A percentile compares a stretch with the other conserved stretches of the same genome.
Conservation (phyloP, 2,329 filamentous ascomycete genomes). For the Sporothrix luriei region DNA sequence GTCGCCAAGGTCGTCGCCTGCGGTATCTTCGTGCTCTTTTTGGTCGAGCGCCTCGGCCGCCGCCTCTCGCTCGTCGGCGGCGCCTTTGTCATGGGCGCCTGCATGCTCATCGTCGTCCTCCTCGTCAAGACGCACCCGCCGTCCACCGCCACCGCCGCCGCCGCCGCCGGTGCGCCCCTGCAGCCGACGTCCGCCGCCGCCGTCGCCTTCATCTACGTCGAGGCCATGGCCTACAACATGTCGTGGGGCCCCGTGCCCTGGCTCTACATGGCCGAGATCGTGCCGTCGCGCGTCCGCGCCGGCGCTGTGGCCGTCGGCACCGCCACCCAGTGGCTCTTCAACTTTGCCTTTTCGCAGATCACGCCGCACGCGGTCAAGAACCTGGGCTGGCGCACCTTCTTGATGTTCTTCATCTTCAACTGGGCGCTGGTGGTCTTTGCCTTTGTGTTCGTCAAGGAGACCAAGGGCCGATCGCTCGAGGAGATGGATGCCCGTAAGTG, state of each 20-base stretch:
- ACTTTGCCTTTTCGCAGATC: slow-evolving; percentile 34
- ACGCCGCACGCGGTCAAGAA: not conserved
- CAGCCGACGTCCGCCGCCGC: slow-evolving; percentile 61
- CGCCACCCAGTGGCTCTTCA: slow-evolving; percentile 60
- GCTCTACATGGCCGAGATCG: slow-evolving; percentile 64
- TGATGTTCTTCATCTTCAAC: not conserved
- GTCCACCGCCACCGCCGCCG: slow-evolving; percentile 59
- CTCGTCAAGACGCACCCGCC: slow-evolving; percentile 45
- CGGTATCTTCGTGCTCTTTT: slow-evolving; percentile 53
- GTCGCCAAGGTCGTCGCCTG: slow-evolving; percentile 57
- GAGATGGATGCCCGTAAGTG: slow-evolving; percentile 20
- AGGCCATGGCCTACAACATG: slow-evolving; percentile 69
- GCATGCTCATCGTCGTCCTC: not conserved
- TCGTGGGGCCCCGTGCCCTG: slow-evolving; percentile 60
- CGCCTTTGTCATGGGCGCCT: slow-evolving; percentile 9
- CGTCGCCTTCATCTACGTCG: slow-evolving; percentile 56
- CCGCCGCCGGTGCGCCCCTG: too few species aligned
- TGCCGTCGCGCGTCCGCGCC: slow-evolving; percentile 63
- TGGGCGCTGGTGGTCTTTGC: slow-evolving; percentile 14
- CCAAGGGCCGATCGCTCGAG: slow-evolving; percentile 26
- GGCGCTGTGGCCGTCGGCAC: slow-evolving; percentile 67
- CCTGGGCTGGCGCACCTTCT: slow-evolving; percentile 18
- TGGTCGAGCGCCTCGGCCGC: slow-evolving; percentile 37
- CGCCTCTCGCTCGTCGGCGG: not conserved
- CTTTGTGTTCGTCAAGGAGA: slow-evolving; percentile 24